Evolutionary conservation across 1,139 yeast genomes (phyloP).

Genomic region (Citeromyces hawaiiensis): DNA sequence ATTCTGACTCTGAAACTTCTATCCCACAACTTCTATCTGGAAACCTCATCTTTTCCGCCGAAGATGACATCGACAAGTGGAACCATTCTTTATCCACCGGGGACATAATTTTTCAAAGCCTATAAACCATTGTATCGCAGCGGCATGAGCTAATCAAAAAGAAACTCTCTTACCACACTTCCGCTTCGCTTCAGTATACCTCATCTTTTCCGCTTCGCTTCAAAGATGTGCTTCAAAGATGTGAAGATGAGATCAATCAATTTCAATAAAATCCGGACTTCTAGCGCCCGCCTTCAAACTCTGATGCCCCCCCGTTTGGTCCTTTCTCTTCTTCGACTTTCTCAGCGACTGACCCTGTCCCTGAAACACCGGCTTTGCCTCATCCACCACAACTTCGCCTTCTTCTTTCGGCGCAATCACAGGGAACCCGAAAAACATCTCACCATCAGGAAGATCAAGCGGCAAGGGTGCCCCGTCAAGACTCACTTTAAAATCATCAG

Average conservation of each 20-base stretch:
- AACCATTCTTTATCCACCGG: no score
- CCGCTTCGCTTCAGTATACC: no score
- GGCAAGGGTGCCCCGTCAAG: constrained; percentile 36
- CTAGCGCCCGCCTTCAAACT: constrained; percentile 32
- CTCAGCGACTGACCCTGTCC: constrained; percentile 67
- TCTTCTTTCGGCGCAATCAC: constrained; percentile 54
- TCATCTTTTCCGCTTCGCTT: no score
- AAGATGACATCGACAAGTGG: no score
- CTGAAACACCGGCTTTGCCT: constrained; percentile 25
- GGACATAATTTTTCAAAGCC: no score
- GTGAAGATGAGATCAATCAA: constrained; percentile 24
- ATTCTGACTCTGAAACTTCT: no score
- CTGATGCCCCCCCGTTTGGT: constrained; percentile 23
- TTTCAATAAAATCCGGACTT: constrained; percentile 70
- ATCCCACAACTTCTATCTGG: no score
- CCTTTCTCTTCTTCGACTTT: constrained; percentile 64
- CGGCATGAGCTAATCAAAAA: no score
- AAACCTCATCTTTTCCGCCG: no score
- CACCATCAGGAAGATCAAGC: constrained; percentile 66
- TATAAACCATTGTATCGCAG: no score
- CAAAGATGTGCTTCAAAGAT: no score
- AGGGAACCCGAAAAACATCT: constrained; percentile 89
- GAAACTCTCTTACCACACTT: no score
- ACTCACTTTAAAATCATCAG: constrained; percentile 4
- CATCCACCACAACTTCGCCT: constrained; percentile 22